Evolutionary conservation across 495 filamentous ascomycete genomes (phyloP).

Genomic region (Aspergillus incahuasiensis): DNA sequence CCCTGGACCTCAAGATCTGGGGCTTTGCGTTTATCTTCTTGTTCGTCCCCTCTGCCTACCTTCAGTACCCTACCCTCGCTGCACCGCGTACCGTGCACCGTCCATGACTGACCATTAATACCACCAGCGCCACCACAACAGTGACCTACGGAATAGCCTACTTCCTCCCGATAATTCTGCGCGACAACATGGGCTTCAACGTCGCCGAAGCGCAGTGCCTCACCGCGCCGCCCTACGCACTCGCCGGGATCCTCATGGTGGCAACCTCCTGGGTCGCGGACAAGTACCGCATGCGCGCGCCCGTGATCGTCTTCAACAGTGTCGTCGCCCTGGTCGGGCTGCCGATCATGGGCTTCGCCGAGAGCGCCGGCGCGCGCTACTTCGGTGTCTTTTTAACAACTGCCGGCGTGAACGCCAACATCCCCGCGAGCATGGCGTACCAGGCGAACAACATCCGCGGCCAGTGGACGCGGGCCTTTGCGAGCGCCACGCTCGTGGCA

Average conservation of each 20-base stretch:
- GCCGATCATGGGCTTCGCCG: conserved; percentile 50
- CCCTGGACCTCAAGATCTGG: conserved; percentile 37
- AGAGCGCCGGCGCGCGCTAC: conserved; percentile 48
- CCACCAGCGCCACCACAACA: conserved; percentile 48
- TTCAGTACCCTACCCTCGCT: too few relatives aligned
- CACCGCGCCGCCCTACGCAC: conserved; percentile 57
- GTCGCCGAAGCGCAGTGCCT: conserved; percentile 56
- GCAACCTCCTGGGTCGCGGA: conserved; percentile 49
- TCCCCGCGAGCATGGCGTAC: conserved; percentile 53
- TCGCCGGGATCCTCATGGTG: conserved; percentile 59
- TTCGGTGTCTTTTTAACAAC: conserved; percentile 62
- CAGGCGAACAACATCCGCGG: conserved; percentile 65
- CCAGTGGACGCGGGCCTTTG: conserved; percentile 62
- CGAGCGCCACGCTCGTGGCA: conserved; percentile 50
- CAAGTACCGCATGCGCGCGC: conserved; percentile 51
- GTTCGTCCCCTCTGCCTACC: not conserved
- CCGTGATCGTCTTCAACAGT: conserved; percentile 53
- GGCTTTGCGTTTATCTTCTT: conserved; percentile 37
- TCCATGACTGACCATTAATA: not conserved
- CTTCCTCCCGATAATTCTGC: conserved; percentile 63
- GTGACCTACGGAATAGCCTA: conserved; percentile 63
- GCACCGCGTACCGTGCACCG: too few relatives aligned
- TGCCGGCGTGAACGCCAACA: conserved; percentile 57
- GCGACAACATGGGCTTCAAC: conserved; percentile 52
- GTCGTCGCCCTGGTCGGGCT: conserved; percentile 47